Evolutionary conservation across 2,329 filamentous ascomycete genomes (phyloP).

Genomic region (Paracorniculantispora psalliotae): DNA sequence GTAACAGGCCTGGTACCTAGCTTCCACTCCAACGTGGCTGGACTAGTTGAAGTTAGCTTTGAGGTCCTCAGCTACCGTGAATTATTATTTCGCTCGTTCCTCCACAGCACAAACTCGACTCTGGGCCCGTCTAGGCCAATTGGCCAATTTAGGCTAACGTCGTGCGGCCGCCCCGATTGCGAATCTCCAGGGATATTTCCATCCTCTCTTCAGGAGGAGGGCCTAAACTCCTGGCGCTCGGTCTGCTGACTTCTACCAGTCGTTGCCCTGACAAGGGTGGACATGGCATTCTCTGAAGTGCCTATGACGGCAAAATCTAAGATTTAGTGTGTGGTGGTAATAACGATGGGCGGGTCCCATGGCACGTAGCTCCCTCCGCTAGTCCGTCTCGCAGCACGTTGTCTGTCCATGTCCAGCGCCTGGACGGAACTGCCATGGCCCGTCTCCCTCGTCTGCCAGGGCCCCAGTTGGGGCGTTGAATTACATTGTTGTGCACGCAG

Average conservation of each 20-base stretch:
- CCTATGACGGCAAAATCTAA: conserved; percentile 5
- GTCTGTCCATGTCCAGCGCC: not conserved
- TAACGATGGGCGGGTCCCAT: conserved; percentile 2
- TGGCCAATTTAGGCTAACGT: not conserved
- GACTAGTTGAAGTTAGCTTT: too few relatives aligned
- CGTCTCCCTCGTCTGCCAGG: not conserved
- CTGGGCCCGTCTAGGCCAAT: not conserved
- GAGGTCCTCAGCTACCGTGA: conserved; percentile 1
- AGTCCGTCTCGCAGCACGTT: not conserved
- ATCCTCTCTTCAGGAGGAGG: not conserved
- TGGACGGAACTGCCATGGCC: not conserved
- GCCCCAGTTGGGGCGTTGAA: not conserved
- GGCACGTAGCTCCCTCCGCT: conserved; percentile 1
- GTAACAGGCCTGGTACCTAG: not conserved
- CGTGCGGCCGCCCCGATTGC: not conserved
- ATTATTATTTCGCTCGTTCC: not conserved
- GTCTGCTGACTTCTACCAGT: not conserved
- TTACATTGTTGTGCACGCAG: not conserved
- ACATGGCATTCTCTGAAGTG: conserved; percentile 1
- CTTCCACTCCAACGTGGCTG: conserved; percentile 1
- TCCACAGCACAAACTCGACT: not conserved
- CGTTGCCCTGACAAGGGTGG: conserved; percentile 7
- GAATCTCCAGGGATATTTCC: not conserved
- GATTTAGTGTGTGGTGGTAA: conserved; percentile 8
- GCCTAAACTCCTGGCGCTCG: not conserved